Evolutionary conservation across 2,329 filamentous ascomycete genomes (phyloP).

Genomic region (Thielaviopsis euricoi): DNA sequence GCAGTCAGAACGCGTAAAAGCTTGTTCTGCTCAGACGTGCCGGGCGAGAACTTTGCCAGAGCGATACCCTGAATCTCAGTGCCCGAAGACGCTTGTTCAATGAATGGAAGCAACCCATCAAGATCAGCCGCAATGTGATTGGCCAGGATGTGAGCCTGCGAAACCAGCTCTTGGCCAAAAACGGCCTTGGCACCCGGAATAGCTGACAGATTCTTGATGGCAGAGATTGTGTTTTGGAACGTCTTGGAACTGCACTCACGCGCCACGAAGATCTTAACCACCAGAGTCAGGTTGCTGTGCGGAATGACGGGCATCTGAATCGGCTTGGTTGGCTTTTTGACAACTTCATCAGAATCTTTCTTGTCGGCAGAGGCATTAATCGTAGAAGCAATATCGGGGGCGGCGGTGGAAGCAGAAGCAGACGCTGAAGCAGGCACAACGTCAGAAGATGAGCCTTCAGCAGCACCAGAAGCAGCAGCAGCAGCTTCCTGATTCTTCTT

Average conservation of each 20-base stretch:
- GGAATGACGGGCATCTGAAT: conserved; percentile 73
- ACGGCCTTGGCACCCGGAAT: conserved; percentile 79
- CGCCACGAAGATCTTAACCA: conserved; percentile 93
- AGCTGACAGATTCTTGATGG: conserved; percentile 94
- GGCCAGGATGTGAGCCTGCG: conserved; percentile 70
- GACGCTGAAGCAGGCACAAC: background rate
- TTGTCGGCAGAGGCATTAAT: conserved; percentile 17
- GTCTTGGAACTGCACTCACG: conserved; percentile 95
- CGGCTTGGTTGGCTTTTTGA: conserved; percentile 36
- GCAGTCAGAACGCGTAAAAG: conserved; percentile 82
- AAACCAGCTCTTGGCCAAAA: conserved; percentile 85
- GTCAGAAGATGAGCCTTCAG: background rate
- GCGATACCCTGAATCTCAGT: conserved; percentile 93
- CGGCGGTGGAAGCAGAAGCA: conserved; percentile 12
- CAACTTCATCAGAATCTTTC: conserved; percentile 24
- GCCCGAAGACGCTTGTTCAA: conserved; percentile 69
- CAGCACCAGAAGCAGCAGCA: conserved; percentile 13
- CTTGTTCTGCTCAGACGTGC: conserved; percentile 93
- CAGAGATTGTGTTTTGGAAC: conserved; percentile 91
- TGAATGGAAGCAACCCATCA: conserved; percentile 69
- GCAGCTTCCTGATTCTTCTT: conserved; percentile 11
- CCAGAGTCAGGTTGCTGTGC: conserved; percentile 72
- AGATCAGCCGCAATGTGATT: conserved; percentile 74
- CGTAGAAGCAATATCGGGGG: conserved; percentile 15
- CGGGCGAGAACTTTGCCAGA: conserved; percentile 85